Conservation (phyloP, 768 basidiomycete species). For the Leccinum obscurum region DNA sequence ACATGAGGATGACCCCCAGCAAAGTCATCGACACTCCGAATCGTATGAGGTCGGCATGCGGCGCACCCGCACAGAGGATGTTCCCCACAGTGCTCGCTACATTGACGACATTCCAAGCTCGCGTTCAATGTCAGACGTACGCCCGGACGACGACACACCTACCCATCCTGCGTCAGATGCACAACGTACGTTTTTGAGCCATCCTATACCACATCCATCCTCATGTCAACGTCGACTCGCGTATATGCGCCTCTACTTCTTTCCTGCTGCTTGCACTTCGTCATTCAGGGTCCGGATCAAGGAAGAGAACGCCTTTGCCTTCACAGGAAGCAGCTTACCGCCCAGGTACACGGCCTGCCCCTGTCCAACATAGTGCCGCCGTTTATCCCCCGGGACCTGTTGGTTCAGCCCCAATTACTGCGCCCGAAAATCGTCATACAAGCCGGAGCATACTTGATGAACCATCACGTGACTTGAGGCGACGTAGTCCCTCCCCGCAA, state of each 20-base stretch:
- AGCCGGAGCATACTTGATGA: conserved; percentile 6
- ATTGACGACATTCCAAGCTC: conserved; percentile 22
- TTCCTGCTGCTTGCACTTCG: conserved; percentile 20
- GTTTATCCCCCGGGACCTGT: conserved; percentile 8
- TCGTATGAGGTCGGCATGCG: conserved; percentile 17
- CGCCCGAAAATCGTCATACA: conserved; percentile 10
- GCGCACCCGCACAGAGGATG: conserved; percentile 24
- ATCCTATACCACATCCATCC: conserved; percentile 29
- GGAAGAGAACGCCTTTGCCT: conserved; percentile 39
- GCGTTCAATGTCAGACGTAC: conserved; percentile 19
- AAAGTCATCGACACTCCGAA: conserved; percentile 13
- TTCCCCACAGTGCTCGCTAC: conserved; percentile 11
- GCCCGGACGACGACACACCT: conserved; percentile 21
- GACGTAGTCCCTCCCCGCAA: conserved; percentile 16
- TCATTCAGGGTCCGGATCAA: conserved; percentile 31
- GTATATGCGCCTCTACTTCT: conserved; percentile 21
- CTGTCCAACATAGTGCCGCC: conserved; percentile 12
- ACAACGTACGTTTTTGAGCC: conserved; percentile 40
- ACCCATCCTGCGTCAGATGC: conserved; percentile 27
- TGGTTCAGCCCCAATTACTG: conserved; percentile 4
- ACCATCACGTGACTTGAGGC: conserved; percentile 7
- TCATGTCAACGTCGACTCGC: conserved; percentile 29
- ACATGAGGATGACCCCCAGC: conserved; percentile 14
- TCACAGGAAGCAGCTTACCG: conserved; percentile 35
- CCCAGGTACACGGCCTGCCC: conserved; percentile 17